Conservation (phyloP, 192 early-diverging fungal species). For the Tieghemiomyces parasiticus region DNA sequence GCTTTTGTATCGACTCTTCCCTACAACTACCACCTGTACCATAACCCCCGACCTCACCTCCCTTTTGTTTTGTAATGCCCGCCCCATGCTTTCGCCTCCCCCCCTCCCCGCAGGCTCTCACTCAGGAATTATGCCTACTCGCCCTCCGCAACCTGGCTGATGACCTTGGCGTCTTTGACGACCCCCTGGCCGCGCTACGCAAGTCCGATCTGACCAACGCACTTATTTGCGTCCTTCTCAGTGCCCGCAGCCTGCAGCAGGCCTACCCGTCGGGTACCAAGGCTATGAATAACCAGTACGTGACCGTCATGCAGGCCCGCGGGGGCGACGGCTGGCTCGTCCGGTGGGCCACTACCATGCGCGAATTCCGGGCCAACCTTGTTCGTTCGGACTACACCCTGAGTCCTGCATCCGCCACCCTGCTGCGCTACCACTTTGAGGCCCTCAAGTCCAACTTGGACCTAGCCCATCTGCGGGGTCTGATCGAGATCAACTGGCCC, state of each 20-base stretch:
- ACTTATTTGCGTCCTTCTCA: constrained; percentile 36
- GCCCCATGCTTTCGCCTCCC: too few species aligned
- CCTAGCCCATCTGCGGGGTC: constrained; percentile 15
- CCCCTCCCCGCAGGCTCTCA: constrained; percentile 22
- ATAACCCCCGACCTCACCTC: too few species aligned
- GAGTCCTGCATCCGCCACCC: constrained; percentile 10
- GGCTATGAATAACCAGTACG: constrained; percentile 11
- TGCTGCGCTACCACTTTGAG: constrained; percentile 10
- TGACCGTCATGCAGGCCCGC: constrained; percentile 29
- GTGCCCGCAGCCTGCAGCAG: constrained; percentile 21
- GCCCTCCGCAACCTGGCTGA: constrained; percentile 37
- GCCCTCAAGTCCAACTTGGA: constrained; percentile 3
- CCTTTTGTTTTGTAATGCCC: too few species aligned
- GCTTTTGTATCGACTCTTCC: too few species aligned
- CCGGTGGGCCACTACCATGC: constrained; percentile 19
- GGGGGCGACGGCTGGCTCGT: constrained; percentile 43
- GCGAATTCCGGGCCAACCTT: constrained; percentile 17
- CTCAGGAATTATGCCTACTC: constrained; percentile 35
- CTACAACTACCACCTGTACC: too few species aligned
- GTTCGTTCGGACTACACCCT: constrained; percentile 11
- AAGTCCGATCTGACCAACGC: constrained; percentile 38
- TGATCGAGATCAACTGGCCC: constrained; percentile 13
- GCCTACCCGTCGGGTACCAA: constrained; percentile 31
- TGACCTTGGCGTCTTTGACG: constrained; percentile 46
- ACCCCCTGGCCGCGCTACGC: constrained; percentile 35